Evolutionary conservation across 345 rosid genomes (phyloP), one percentile per base, ranked within the genome.

Genomic region (Physaria fendleri): DNA sequence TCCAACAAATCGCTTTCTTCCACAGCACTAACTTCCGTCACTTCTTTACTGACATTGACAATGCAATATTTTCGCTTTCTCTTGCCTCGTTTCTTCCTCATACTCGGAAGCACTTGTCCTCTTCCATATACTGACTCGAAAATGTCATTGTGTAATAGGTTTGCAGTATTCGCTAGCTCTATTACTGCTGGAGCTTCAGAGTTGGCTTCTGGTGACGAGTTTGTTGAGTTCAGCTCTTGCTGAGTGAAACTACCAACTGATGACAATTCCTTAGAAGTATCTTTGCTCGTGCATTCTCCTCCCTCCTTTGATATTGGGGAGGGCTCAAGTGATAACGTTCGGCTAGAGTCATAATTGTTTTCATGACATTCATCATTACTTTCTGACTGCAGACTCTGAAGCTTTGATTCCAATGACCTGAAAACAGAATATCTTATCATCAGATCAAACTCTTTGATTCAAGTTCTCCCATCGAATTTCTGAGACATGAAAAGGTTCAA

Each of bases 231-330:
- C 10, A 37, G 76, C 5, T 75, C 74, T 44, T 81, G 88, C 65
- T 75, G 85, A 12, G 96, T 85, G 75, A 84, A 85, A 65, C 98
- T 88, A 64, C 87, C 82, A 14, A 89, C 89, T 17, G 96, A 88
- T 5, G 85, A 68, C 21, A 83, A 82, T 21, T 82, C 95, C 68
- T 85, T 82, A 2, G 80, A 79, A 21, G 72, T 68, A 59, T 77
- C 84, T 65, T 78, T 85, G 38, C 82, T 79, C 25, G 82, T 79
- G 33, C 82, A 79, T 68, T 81, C 80, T 18, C 79, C 64, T n/a
- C 79, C 65, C 0, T 53, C 78, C 44, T 81, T 82, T 0, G 75
- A 77, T 59, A 78, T 85, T 5, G 61, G 80, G 14, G 61, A 81
- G 2, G 80, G 88, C 8, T 66, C 71, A 1, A 72, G 79, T 16